Evolutionary conservation across 768 basidiomycete species (phyloP).

Genomic region (Thelephora ganbajun): DNA sequence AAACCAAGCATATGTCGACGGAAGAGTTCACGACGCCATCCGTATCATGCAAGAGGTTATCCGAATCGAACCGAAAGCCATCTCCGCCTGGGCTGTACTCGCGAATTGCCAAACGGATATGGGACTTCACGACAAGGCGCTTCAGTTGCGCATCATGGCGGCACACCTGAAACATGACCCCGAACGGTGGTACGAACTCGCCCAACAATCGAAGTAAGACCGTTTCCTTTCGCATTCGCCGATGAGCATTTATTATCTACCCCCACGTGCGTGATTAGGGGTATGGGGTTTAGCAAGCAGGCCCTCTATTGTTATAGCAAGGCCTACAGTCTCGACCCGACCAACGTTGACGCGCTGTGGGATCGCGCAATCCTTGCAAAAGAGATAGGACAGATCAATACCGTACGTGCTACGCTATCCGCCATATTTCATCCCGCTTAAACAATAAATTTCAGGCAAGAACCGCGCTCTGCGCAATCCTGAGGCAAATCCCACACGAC

Average conservation of each 20-base stretch:
- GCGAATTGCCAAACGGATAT: conserved; percentile 73
- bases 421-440: not conserved
- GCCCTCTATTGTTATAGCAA: conserved; percentile 88
- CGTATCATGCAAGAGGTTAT: conserved; percentile 85
- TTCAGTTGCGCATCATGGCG: conserved; percentile 80
- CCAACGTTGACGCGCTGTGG: conserved; percentile 79
- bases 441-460: conserved; percentile 28
- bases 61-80: conserved; percentile 79
- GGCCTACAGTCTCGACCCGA: conserved; percentile 61
- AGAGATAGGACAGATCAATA: conserved; percentile 55
- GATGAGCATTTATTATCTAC: not conserved
- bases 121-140: conserved; percentile 50
- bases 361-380: conserved; percentile 76
- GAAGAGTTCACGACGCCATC: conserved; percentile 51
- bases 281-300: conserved; percentile 65
- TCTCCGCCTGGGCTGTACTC: conserved; percentile 76
- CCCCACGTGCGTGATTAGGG: conserved; percentile 23
- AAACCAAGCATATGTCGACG: conserved; percentile 75
- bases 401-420: conserved; percentile 26
- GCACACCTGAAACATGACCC: conserved; percentile 76
- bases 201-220: conserved; percentile 47
- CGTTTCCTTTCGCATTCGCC: not conserved
- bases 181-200: conserved; percentile 81
- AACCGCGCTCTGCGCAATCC: conserved; percentile 51
- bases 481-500: conserved; percentile 69